These are phyloP conservation scores for Odonthalia washingtoniensis DNA, from an alignment of 31 red algal genomes.

Conservation along the genomic window DNA sequence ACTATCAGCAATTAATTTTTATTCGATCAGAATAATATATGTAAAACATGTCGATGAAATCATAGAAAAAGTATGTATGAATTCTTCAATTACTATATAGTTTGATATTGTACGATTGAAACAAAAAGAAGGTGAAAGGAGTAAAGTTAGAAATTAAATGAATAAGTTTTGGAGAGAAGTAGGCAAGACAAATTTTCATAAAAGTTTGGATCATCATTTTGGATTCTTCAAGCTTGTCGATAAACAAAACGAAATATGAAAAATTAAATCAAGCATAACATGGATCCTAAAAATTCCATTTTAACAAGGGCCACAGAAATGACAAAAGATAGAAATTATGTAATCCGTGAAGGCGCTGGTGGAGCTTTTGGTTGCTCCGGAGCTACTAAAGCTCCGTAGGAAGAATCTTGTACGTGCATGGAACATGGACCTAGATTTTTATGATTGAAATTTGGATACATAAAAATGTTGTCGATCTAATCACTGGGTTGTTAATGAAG, in stretches of 20 bases:
- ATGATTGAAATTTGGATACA: conserved; percentile 45
- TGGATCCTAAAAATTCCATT: conserved; percentile 63
- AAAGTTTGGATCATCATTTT: conserved; percentile 87
- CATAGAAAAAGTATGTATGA: conserved; percentile 79
- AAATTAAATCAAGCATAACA: conserved; percentile 61
- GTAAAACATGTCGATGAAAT: conserved; percentile 86
- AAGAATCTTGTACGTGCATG: too few relatives aligned
- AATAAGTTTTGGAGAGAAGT: conserved; percentile 94
- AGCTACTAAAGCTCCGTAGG: conserved; percentile 59
- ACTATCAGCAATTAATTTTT: conserved; percentile 79
- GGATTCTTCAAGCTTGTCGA: conserved; percentile 85
- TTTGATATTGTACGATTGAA: conserved; percentile 82
- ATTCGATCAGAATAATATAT: conserved; percentile 91
- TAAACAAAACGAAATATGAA: conserved; percentile 82
- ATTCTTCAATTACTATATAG: conserved; percentile 79
- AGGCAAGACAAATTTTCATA: conserved; percentile 87
- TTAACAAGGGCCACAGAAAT: conserved; percentile 56
- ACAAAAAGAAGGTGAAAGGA: conserved; percentile 90
- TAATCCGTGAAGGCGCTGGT: conserved; percentile 61
- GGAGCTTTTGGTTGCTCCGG: conserved; percentile 53
- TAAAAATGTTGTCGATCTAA: conserved; percentile 53
- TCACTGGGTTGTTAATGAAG: too few relatives aligned
- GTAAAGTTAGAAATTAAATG: conserved; percentile 85
- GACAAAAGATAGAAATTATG: conserved; percentile 51
- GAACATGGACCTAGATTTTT: too few relatives aligned